phyloP scores from a whole-genome alignment of 1,284 basidiomycete genomes.

The Ceratobasidium sp. region DNA sequence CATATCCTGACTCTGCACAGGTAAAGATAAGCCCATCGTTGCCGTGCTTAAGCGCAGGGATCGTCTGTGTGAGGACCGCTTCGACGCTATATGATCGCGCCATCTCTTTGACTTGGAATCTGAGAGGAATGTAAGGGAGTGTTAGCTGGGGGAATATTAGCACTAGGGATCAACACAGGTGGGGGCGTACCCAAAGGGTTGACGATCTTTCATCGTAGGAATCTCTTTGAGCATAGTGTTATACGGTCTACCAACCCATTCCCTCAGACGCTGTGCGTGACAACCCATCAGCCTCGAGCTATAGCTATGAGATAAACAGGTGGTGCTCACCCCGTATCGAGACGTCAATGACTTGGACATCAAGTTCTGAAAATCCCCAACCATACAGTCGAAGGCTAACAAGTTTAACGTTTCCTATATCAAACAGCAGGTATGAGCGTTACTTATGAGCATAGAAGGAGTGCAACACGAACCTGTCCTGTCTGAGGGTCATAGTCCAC shows the following conservation, averaged over 20 bases:
- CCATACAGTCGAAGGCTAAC: conserved; percentile 94
- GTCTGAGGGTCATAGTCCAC: conserved; percentile 87
- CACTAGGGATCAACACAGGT: neutral
- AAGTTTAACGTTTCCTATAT: conserved; percentile 82
- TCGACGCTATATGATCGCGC: conserved; percentile 90
- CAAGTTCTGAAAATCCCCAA: conserved; percentile 88
- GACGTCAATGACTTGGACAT: conserved; percentile 87
- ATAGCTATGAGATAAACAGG: neutral
- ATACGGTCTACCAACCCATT: conserved; percentile 89
- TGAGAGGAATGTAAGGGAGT: conserved; percentile 55
- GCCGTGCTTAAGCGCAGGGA: conserved; percentile 91
- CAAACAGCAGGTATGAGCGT: conserved; percentile 39
- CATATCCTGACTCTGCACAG: conserved; percentile 87
- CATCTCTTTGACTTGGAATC: conserved; percentile 90
- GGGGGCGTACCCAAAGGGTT: conserved; percentile 86
- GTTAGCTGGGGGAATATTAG: neutral
- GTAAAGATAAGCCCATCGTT: conserved; percentile 99
- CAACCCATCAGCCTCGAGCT: conserved; percentile 8
- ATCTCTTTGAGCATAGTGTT: conserved; percentile 76
- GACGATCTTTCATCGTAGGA: conserved; percentile 72
- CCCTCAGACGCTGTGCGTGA: conserved; percentile 76
- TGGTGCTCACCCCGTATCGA: conserved; percentile 86
- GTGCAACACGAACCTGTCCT: conserved; percentile 66
- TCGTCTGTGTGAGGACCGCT: conserved; percentile 85
- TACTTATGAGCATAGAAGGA: neutral